Evolutionary conservation across 768 basidiomycete species (phyloP), one percentile per base, ranked within the genome.

Genomic region (Daedaleopsis nitida): DNA sequence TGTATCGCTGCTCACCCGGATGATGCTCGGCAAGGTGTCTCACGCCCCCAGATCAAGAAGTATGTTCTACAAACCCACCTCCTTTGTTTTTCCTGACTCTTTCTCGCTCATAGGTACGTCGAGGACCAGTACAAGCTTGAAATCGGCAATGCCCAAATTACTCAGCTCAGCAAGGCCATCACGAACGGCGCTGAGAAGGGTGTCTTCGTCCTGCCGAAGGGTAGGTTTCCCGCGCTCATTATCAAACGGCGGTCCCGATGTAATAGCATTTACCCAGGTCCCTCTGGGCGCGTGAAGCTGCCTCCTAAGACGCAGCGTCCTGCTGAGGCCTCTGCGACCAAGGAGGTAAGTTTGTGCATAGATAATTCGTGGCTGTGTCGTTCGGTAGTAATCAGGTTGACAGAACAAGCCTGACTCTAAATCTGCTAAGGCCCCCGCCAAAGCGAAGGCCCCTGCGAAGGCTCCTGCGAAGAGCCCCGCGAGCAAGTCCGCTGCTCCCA

Each of bases 31-130:
- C 73, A 73, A 59, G 94, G 94, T 68, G 94, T 96, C 63, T 96
- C 93, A 66, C 88, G 96, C 51, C 91, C 88, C 57, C 84, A 88
- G 69, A 95, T 97, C 79, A 97, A 97, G 86, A 96, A 92, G 91
- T 96, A 65, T 67, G 83, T 80, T 24, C 24, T 39, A 55, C 21
- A 43, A 42, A 63, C 51, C 60, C 68, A 51, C 57, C 47, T 43
- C 43, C 45, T 27, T 37, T 64, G 57, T 58, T 62, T 24, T 21
- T 52, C 60, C 63, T 58, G 52, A 63, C 59, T 57, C 55, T 43
- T 39, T 59, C 65, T 64, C 71, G 43, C 70, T 23, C 63, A 64
- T 54, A 95, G 93, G 80, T 97, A 77, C 74, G 88, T 97, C 57
- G 93, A 94, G 76, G 80, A 83, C 59, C 86, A 81, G 68, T 97